Conservation (phyloP, 345 rosid genomes). For the Gossypium raimondii region DNA sequence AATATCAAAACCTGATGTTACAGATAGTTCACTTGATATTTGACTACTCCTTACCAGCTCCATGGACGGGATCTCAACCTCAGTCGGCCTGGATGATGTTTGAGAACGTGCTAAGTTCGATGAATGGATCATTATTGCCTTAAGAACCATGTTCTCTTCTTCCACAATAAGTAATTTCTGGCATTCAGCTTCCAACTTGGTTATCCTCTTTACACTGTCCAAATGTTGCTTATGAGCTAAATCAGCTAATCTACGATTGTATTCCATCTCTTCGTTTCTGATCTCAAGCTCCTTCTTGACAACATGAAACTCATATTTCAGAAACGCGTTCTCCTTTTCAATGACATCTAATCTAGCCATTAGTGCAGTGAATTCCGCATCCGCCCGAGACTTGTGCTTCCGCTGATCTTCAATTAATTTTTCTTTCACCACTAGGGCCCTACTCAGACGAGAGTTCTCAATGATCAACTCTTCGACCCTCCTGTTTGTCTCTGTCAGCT, state of each 20-base stretch:
- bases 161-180: conserved; percentile 62
- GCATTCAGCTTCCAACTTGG: conserved; percentile 80
- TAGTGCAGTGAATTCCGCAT: conserved; percentile 59
- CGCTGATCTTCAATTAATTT: conserved; percentile 48
- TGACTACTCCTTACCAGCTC: conserved; percentile 23
- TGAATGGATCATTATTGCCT: conserved; percentile 50
- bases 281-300: conserved; percentile 79
- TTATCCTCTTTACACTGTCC: conserved; percentile 52
- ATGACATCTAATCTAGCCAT: conserved; percentile 58
- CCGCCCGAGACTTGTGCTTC: conserved; percentile 40
- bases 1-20: conserved; percentile 27
- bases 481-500: conserved; percentile 42
- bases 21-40: conserved; percentile 26
- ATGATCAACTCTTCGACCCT: conserved; percentile 43
- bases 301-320: conserved; percentile 74
- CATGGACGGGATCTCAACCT: conserved; percentile 37
- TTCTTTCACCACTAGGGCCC: conserved; percentile 56
- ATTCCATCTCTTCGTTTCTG: conserved; percentile 75
- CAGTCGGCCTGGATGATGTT: conserved; percentile 44
- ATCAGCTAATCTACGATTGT: conserved; percentile 56
- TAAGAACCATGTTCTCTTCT: conserved; percentile 71
- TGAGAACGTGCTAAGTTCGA: conserved; percentile 42
- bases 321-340: conserved; percentile 81
- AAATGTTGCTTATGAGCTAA: conserved; percentile 59
- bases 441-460: conserved; percentile 62